Evolutionary conservation across 257 asterid genomes (phyloP).

Genomic region (Solanum acaule): DNA sequence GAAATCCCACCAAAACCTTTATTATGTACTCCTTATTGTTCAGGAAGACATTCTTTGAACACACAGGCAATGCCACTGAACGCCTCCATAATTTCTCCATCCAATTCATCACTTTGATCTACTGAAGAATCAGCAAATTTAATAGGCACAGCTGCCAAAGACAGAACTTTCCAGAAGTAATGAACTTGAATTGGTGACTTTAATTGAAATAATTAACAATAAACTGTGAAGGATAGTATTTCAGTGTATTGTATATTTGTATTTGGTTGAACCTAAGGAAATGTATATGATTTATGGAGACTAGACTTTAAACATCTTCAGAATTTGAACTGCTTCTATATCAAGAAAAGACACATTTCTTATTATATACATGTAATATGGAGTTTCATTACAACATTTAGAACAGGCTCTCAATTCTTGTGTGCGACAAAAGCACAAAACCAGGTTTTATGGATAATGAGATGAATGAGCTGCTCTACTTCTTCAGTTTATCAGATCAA

Average conservation of each 20-base stretch:
- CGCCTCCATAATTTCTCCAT: neutral
- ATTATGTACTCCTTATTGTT: neutral
- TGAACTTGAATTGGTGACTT: neutral
- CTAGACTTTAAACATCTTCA: neutral
- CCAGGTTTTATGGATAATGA: neutral
- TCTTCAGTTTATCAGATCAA: neutral
- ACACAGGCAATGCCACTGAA: neutral
- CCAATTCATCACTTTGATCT: neutral
- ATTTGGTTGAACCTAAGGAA: neutral
- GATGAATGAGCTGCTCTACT: neutral
- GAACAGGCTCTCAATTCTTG: neutral
- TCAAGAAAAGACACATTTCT: neutral
- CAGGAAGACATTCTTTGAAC: neutral
- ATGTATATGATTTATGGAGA: neutral
- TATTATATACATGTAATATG: neutral
- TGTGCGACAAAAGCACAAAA: neutral
- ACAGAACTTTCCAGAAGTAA: neutral
- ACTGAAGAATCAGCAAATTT: neutral
- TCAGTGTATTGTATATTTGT: neutral
- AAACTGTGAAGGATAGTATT: neutral
- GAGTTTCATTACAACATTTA: neutral
- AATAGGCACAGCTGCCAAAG: neutral
- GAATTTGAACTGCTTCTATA: neutral
- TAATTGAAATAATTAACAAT: neutral
- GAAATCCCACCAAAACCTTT: slow-evolving; percentile 8